Evolutionary conservation across 371 early-diverging fungal genomes (phyloP).

Genomic region (Mortierella sp.): DNA sequence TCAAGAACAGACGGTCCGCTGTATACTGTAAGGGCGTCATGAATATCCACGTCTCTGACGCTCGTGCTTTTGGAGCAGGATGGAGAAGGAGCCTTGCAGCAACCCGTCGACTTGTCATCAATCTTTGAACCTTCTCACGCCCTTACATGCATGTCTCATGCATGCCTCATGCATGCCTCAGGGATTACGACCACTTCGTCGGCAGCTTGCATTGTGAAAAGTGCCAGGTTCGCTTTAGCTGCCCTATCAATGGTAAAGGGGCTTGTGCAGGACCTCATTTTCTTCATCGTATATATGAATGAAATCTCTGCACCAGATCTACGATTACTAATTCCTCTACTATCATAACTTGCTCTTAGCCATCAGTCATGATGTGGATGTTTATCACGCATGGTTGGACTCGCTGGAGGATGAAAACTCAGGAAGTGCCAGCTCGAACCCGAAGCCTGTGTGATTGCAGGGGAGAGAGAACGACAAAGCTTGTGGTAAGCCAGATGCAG

Average conservation of each 20-base stretch:
- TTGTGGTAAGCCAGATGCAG: too few species aligned
- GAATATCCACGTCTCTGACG: too few species aligned
- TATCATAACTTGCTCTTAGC: conserved; percentile 48
- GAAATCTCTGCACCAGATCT: too few species aligned
- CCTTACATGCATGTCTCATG: background rate
- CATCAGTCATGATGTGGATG: conserved; percentile 81
- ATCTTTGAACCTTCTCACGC: too few species aligned
- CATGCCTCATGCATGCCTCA: background rate
- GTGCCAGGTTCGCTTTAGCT: conserved; percentile 74
- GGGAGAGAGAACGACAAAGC: background rate
- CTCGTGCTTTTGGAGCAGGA: too few species aligned
- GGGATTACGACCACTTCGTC: conserved; percentile 53
- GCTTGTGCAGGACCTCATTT: background rate
- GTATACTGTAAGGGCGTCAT: conserved; percentile 69
- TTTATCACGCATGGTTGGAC: conserved; percentile 87
- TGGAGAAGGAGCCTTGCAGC: too few species aligned
- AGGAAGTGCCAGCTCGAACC: background rate
- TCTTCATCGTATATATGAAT: too few species aligned
- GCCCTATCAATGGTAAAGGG: conserved; percentile 65
- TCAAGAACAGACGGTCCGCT: conserved; percentile 80
- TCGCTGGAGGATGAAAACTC: background rate
- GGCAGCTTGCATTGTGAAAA: conserved; percentile 76
- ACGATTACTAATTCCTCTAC: background rate
- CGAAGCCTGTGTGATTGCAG: background rate
- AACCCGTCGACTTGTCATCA: too few species aligned